These are phyloP conservation scores for Phytophthora sp. DNA, from an alignment of 352 stramenopile species.

Conservation along the genomic window DNA sequence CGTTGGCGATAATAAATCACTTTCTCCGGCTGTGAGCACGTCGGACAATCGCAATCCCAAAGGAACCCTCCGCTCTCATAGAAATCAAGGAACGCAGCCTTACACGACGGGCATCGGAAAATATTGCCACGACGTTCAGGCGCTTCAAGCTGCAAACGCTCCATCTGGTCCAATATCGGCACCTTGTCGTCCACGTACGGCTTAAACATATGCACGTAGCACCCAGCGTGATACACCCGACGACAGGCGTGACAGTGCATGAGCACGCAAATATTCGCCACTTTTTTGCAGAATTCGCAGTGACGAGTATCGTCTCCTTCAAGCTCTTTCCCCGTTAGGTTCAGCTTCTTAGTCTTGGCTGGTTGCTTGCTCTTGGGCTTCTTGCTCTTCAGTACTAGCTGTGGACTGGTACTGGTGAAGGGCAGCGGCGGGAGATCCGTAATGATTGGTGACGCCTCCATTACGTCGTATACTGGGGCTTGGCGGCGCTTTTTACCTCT, in stretches of 20 bases:
- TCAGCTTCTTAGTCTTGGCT: constrained; percentile 16
- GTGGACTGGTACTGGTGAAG: constrained; percentile 29
- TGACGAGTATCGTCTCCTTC: constrained; percentile 7
- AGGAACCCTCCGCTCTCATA: constrained; percentile 40
- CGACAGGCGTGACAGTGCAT: constrained; percentile 48
- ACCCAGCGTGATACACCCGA: constrained; percentile 55
- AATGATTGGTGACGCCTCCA: constrained; percentile 34
- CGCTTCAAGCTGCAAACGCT: constrained; percentile 32
- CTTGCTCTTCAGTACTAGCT: constrained; percentile 13
- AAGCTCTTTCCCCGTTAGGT: constrained; percentile 5
- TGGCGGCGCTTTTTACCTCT: constrained; percentile 39
- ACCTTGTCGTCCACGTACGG: constrained; percentile 27
- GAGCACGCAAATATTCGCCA: constrained; percentile 39
- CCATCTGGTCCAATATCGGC: constrained; percentile 46
- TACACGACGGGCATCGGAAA: constrained; percentile 54
- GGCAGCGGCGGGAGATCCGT: constrained; percentile 41
- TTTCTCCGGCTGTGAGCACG: constrained; percentile 46
- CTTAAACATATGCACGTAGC: constrained; percentile 45
- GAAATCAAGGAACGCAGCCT: constrained; percentile 53
- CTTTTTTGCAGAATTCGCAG: constrained; percentile 57
- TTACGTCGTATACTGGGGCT: constrained; percentile 8
- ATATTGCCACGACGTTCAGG: constrained; percentile 40
- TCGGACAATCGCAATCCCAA: constrained; percentile 50
- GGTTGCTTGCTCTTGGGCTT: constrained; percentile 2
- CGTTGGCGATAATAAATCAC: constrained; percentile 38